Evolutionary conservation across 2,329 filamentous ascomycete species (phyloP), one percentile per base, ranked within the genome.

Genomic region (Dendrostoma leiphaemia): DNA sequence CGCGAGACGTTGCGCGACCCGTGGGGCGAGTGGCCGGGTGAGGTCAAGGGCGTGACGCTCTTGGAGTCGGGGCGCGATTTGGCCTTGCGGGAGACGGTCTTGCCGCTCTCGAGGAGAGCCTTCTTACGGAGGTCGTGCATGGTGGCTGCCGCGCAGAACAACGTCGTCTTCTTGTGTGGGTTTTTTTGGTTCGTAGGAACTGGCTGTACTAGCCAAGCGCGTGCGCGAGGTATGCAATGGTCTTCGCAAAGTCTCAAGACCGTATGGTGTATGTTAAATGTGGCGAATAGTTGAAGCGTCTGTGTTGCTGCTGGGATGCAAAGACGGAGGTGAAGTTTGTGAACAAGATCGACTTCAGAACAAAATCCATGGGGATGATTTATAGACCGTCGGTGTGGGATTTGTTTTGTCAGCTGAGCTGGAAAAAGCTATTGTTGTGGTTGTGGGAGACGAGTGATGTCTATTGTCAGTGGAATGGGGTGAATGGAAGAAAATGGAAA

Each of bases 81-180:
- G 21, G 85, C 84, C 69, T 90, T 90, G 63, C 79, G 80, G 44
- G 88, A 90, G 31, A 83, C 72, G 15, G 86, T 91, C 74, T 91
- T 91, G 67, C 82, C 81, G 72, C 83, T 85, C 71, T 87, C 85
- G 58, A 79, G 74, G 55, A 90, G 81, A 48, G 83, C 86, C 69
- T 88, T 86, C 66, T 88, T 85, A 62, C 85, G 77, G 52, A 82
- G 74, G 64, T 87, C 83, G 65, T 80, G 83, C 84, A 88, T 88
- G 34, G 35, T 64, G 55, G n/a, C n/a, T 31, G 17, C 26, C 15
- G 41, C 38, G 21, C 7, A 26, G 15, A 12, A 23, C 44, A 12
- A 19, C 19, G 5, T 45, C 5, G 6, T 32, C 12, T 23, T 21
- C 23, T 17, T 15, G 8, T 38, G 43, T 47, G 23, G 9, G n/a